A percentile compares a stretch with the other conserved stretches of the same genome.
Conservation (phyloP, 495 filamentous ascomycete species). For the Thermothielavioides terrestris region DNA sequence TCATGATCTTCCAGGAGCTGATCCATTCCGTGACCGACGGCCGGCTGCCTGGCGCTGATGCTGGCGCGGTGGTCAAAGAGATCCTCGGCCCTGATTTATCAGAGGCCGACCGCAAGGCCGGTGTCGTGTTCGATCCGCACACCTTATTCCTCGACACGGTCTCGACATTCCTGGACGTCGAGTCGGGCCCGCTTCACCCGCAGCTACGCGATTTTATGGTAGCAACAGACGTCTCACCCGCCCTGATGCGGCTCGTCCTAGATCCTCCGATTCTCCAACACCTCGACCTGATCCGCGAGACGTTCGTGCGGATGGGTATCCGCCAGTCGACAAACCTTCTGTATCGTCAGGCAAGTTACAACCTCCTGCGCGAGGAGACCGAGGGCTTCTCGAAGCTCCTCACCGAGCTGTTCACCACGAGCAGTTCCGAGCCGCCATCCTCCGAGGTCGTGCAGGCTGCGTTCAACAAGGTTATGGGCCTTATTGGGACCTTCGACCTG, state of each 20-base stretch:
- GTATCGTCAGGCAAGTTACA: conserved; percentile 94
- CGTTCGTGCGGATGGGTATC: conserved; percentile 73
- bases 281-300: conserved; percentile 71
- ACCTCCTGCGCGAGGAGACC: conserved; percentile 87
- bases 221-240: conserved; percentile 60
- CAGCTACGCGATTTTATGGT: conserved; percentile 50
- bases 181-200: conserved; percentile 36
- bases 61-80: conserved; percentile 63
- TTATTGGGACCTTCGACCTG: conserved; percentile 47
- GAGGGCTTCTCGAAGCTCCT: conserved; percentile 76
- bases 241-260: conserved; percentile 71
- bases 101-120: conserved; percentile 32
- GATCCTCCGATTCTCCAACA: conserved; percentile 65
- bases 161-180: conserved; percentile 65
- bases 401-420: conserved; percentile 55
- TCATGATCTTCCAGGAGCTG: conserved; percentile 76
- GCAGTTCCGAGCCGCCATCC: conserved; percentile 40
- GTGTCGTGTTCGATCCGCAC: conserved; percentile 50
- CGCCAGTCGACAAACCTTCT: conserved; percentile 84
- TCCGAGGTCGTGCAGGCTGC: conserved; percentile 43
- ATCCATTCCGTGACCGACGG: conserved; percentile 61
- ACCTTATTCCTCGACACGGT: conserved; percentile 75
- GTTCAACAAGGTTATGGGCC: conserved; percentile 59
- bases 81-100: conserved; percentile 54
- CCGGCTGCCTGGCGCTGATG: conserved; percentile 55